A percentile compares a stretch with the other conserved stretches of the same genome.
Evolutionary conservation across 2,329 filamentous ascomycete genomes (phyloP).

Genomic region (Trichoderma atroviride): DNA sequence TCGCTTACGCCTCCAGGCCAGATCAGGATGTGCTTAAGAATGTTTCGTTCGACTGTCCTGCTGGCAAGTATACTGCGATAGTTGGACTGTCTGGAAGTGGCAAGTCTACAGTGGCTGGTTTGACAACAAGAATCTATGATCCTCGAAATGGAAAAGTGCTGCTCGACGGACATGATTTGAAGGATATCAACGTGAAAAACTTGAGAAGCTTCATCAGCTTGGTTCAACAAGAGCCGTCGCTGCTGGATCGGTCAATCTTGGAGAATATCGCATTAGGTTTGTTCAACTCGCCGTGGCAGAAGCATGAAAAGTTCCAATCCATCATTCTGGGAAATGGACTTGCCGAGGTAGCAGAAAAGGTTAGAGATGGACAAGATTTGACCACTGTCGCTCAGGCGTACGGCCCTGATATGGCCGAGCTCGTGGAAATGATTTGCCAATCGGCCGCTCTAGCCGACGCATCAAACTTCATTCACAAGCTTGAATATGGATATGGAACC

Average conservation of each 20-base stretch:
- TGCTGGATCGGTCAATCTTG: conserved; percentile 51
- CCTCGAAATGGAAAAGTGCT: conserved; percentile 51
- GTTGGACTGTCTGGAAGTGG: conserved; percentile 62
- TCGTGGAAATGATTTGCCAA: conserved; percentile 23
- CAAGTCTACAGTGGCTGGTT: conserved; percentile 58
- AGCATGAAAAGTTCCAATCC: conserved; percentile 46
- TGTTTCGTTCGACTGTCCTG: conserved; percentile 51
- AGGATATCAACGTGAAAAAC: conserved; percentile 49
- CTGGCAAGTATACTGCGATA: conserved; percentile 56
- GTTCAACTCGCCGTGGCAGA: conserved; percentile 46
- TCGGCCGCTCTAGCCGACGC: conserved; percentile 58
- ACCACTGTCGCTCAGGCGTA: conserved; percentile 46
- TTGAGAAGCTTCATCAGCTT: conserved; percentile 48
- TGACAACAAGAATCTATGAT: conserved; percentile 62
- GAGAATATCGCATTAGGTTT: conserved; percentile 56
- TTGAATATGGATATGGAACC: conserved; percentile 58
- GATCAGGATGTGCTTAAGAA: conserved; percentile 47
- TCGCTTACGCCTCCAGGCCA: conserved; percentile 49
- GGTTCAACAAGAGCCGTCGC: conserved; percentile 50
- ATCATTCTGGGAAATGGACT: conserved; percentile 54
- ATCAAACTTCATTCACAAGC: conserved; percentile 54
- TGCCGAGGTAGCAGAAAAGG: conserved; percentile 52
- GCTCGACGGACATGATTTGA: conserved; percentile 53
- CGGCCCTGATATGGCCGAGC: conserved; percentile 48
- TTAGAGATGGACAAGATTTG: conserved; percentile 55